Base-by-base conservation (phyloP, 306 rosid genomes). In the Cicer cuneatum region DNA sequence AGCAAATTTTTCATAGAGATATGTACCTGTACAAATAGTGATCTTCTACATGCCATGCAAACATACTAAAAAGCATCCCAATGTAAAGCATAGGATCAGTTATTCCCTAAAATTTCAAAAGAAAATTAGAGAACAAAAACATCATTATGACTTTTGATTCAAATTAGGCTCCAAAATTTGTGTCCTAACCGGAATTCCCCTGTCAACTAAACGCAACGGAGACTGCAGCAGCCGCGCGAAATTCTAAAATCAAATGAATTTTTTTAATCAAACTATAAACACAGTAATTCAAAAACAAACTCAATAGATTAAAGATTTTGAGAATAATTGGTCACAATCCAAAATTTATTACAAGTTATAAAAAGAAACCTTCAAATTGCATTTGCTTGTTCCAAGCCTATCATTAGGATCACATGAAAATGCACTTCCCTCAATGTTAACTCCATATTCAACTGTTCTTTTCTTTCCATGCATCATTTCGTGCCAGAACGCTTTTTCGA, bases 41-140 rank as follows among this genome's bases (percentile, higher is more conserved):
- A 69, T 84, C 87, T 69, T 84, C 87, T 38, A 73, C 87, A 49
- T 84, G 87, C 87, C 87, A 84, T 14, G 87, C 85, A 69, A 84
- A 84, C 87, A 84, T 84, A 58, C 85, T 78, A 65, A 84, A 68
- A 65, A 75, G 1, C 80, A 75, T 75, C 8, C 73, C 73, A 53
- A 75, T 75, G 56, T 75, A 75, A 41, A 84, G 87, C 84, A 84
- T 84, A 24, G 87, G 87, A 54, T 84, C 80, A 16, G 84, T 80
- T 72, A 84, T 47, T 73, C 87, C 87, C 87, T 84, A 70, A 56
- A 46, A 76, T 21, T 51, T 8, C 8, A 38, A 37, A 40, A 41
- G 24, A 54, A 7, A 59, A 60, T 75, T 65, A 66, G 77, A 35
- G 7, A 46, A 14, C 5, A 45, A 8, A 24, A 7, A 16, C 8